Evolutionary conservation across 371 early-diverging fungal species (phyloP).

Genomic region (Phascolomyces articulosus): DNA sequence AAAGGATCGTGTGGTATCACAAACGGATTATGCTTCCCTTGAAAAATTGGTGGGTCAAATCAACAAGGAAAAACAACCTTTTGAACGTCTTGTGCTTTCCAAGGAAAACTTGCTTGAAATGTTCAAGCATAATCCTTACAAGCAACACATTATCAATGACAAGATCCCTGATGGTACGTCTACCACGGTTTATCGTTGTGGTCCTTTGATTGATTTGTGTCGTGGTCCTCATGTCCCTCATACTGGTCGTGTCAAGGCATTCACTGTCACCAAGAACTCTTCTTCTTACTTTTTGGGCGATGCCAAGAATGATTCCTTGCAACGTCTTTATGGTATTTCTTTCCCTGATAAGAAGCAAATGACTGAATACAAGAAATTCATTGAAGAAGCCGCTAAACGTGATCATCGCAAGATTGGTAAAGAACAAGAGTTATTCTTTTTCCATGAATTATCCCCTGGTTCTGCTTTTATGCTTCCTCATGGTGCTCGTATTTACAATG

Average conservation of each 20-base stretch:
- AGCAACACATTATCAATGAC: constrained; percentile 90
- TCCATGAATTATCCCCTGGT: constrained; percentile 97
- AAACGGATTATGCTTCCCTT: constrained; percentile 35
- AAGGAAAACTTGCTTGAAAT: constrained; percentile 96
- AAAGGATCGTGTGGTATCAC: constrained; percentile 77
- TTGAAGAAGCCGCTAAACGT: constrained; percentile 96
- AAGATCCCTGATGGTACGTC: constrained; percentile 95
- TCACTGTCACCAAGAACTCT: constrained; percentile 96
- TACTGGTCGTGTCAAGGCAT: constrained; percentile 95
- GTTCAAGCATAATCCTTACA: constrained; percentile 98
- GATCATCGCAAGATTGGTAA: constrained; percentile 98
- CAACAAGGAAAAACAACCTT: constrained; percentile 96
- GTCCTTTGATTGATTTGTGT: constrained; percentile 99
- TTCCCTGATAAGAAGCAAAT: constrained; percentile 98
- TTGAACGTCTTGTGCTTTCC: constrained; percentile 87
- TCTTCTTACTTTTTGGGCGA: constrained; percentile 99
- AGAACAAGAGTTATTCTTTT: constrained; percentile 97
- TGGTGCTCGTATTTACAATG: constrained; percentile 96
- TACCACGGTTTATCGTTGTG: constrained; percentile 98
- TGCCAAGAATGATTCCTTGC: constrained; percentile 95
- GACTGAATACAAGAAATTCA: constrained; percentile 92
- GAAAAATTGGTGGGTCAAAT: constrained; percentile 45
- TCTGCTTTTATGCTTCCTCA: constrained; percentile 97
- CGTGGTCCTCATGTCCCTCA: constrained; percentile 98
- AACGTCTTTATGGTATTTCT: constrained; percentile 98